phyloP scores from a whole-genome alignment of 495 filamentous ascomycete genomes.

The Bathelium albidoporum region DNA sequence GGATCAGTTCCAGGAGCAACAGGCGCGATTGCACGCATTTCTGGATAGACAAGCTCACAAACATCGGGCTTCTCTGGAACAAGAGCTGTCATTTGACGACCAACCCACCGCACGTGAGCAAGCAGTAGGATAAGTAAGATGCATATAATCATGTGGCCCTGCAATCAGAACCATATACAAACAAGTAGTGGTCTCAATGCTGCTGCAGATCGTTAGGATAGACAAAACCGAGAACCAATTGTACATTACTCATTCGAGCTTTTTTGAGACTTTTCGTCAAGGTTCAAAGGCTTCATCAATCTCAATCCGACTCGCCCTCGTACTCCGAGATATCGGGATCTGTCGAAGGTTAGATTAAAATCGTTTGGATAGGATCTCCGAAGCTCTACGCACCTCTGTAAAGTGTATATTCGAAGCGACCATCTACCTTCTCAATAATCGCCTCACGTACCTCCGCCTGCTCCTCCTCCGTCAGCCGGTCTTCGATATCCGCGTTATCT shows the following conservation, averaged over 20 bases:
- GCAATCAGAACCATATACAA: too few species aligned
- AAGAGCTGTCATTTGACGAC: background rate
- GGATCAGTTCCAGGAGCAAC: background rate
- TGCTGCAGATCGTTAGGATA: too few species aligned
- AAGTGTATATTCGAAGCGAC: constrained; percentile 31
- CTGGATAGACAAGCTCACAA: background rate
- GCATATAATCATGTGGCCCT: too few species aligned
- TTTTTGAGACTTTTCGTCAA: too few species aligned
- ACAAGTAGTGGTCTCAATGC: too few species aligned
- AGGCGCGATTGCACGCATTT: background rate
- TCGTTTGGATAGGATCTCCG: too few species aligned
- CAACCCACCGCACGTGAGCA: background rate
- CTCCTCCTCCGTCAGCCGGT: constrained; percentile 26
- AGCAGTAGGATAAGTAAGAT: background rate
- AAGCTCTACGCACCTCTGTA: constrained; percentile 24
- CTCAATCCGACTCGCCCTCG: constrained; percentile 26
- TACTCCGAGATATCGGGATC: constrained; percentile 33
- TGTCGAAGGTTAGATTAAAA: constrained; percentile 4
- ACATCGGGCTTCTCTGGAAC: background rate
- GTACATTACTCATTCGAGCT: too few species aligned
- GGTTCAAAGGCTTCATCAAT: too few species aligned
- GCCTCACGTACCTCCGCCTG: constrained; percentile 23
- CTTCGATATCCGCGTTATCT: constrained; percentile 30
- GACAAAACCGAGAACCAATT: too few species aligned
- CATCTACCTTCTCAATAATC: constrained; percentile 25